These are phyloP conservation scores for Corchorus capsularis DNA, from an alignment of 345 rosid species.

Conservation along the genomic window DNA sequence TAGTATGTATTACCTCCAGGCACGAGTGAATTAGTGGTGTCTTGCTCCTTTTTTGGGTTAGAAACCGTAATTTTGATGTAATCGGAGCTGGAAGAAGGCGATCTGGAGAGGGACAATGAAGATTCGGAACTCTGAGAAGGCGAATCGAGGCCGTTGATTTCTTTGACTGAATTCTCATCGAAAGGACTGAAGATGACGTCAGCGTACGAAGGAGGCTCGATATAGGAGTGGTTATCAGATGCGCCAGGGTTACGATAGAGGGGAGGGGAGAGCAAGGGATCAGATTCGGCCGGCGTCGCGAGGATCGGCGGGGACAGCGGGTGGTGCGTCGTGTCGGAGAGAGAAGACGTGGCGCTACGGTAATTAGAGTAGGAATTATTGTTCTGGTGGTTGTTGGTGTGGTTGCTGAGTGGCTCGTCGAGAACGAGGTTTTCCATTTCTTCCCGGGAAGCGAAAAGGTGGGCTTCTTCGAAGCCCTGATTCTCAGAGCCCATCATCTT, in stretches of 20 bases:
- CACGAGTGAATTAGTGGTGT: constrained; percentile 67
- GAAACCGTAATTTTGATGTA: constrained; percentile 81
- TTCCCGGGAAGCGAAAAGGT: constrained; percentile 53
- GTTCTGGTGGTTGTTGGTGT: constrained; percentile 23
- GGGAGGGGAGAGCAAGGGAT: constrained; percentile 69
- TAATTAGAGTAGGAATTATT: constrained; percentile 43
- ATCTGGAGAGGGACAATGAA: constrained; percentile 46
- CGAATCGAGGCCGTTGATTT: constrained; percentile 63
- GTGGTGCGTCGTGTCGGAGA: constrained; percentile 48
- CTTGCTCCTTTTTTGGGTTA: constrained; percentile 84
- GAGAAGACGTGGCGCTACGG: constrained; percentile 69
- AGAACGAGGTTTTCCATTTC: constrained; percentile 77
- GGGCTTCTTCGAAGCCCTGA: constrained; percentile 56
- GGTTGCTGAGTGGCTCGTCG: constrained; percentile 35
- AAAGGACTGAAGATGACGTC: constrained; percentile 85
- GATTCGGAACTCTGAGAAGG: constrained; percentile 41
- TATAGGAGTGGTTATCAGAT: constrained; percentile 50
- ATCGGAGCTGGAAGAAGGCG: constrained; percentile 60
- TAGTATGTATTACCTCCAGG: constrained; percentile 75
- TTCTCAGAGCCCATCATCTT: constrained; percentile 93
- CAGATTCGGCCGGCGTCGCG: constrained; percentile 60
- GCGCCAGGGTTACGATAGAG: constrained; percentile 42
- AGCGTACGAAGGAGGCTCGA: constrained; percentile 91
- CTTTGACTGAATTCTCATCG: constrained; percentile 53
- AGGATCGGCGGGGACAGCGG: constrained; percentile 52